A percentile compares a stretch with the other conserved stretches of the same genome.
These are phyloP conservation scores for Sabuloglossum arenarium DNA, from an alignment of 495 filamentous ascomycete genomes.

Conservation along the genomic window DNA sequence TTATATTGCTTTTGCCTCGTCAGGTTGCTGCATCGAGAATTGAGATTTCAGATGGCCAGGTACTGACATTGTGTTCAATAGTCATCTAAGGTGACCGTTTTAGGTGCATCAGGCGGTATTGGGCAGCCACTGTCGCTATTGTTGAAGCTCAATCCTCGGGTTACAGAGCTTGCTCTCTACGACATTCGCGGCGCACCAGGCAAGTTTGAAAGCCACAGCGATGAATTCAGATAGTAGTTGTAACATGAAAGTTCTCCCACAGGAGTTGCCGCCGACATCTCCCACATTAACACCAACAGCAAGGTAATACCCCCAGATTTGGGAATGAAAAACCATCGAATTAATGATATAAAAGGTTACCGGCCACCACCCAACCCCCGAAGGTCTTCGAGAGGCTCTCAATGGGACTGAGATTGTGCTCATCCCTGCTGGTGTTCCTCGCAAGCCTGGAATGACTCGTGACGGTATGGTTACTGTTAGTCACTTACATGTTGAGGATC, in stretches of 20 bases:
- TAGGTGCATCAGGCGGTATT: conserved; percentile 93
- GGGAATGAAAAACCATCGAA: neutral
- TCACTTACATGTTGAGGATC: neutral
- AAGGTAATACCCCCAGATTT: conserved; percentile 18
- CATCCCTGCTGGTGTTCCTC: conserved; percentile 94
- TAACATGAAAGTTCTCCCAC: conserved; percentile 6
- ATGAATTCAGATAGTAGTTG: conserved; percentile 4
- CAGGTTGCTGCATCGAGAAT: neutral
- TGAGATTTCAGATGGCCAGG: neutral
- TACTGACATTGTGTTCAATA: conserved; percentile 18
- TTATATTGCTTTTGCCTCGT: conserved; percentile 8
- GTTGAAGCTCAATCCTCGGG: conserved; percentile 90
- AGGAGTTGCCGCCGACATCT: conserved; percentile 96
- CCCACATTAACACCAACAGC: conserved; percentile 98
- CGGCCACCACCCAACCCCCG: conserved; percentile 60
- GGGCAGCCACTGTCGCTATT: conserved; percentile 94
- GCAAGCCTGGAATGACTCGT: conserved; percentile 99
- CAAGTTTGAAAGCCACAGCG: conserved; percentile 23
- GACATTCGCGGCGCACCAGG: conserved; percentile 90
- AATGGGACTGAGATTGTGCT: conserved; percentile 82
- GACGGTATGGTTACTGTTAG: conserved; percentile 35
- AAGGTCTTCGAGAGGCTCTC: conserved; percentile 55
- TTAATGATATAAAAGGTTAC: conserved; percentile 31
- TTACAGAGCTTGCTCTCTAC: conserved; percentile 85
- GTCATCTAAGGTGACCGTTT: conserved; percentile 91